phyloP scores from a whole-genome alignment of 345 rosid genomes.

The Limnanthes douglasii region DNA sequence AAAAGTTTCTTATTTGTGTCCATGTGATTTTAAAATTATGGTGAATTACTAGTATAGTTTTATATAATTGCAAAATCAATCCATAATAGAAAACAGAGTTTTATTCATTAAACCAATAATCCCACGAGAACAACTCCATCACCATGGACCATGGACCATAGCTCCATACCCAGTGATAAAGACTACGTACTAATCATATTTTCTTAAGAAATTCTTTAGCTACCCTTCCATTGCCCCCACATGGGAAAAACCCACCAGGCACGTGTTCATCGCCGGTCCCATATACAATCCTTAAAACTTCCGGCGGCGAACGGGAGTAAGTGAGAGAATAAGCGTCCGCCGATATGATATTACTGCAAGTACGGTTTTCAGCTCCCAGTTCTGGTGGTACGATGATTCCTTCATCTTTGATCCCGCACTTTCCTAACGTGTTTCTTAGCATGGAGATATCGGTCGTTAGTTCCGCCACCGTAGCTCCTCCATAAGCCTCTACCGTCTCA shows the following conservation, averaged over 20 bases:
- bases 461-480: slow-evolving; percentile 25
- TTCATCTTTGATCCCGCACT: slow-evolving; percentile 34
- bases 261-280: slow-evolving; percentile 25
- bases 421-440: slow-evolving; percentile 28
- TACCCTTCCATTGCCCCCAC: slow-evolving; percentile 26
- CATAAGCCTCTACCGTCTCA: slow-evolving; percentile 23
- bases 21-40: no score
- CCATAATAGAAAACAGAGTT: no score
- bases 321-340: slow-evolving; percentile 20
- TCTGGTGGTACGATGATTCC: slow-evolving; percentile 23
- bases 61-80: no score
- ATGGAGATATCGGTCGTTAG: slow-evolving; percentile 23
- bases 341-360: slow-evolving; percentile 14
- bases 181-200: no score
- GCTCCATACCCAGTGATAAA: no score
- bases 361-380: slow-evolving; percentile 27
- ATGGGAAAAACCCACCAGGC: slow-evolving; percentile 37
- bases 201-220: slow-evolving; percentile 16
- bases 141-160: no score
- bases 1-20: no score
- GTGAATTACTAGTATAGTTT: no score
- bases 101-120: no score
- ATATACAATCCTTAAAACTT: slow-evolving; percentile 26
- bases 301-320: slow-evolving; percentile 26
- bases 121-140: no score